Evolutionary conservation across 2,329 filamentous ascomycete genomes (phyloP).

Genomic region (Nigrograna mackinnonii): DNA sequence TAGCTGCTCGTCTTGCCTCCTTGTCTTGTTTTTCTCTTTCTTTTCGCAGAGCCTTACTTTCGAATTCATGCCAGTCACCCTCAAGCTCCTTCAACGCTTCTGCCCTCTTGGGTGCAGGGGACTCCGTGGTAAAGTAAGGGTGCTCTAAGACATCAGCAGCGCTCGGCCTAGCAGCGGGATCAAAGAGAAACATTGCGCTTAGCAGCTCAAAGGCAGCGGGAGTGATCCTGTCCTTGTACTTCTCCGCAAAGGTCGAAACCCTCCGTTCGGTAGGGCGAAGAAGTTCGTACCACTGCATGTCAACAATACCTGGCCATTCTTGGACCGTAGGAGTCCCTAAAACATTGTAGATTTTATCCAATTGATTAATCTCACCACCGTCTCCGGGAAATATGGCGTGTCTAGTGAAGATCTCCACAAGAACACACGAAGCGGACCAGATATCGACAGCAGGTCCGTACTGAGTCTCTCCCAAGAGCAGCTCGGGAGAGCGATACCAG

Average conservation of each 20-base stretch:
- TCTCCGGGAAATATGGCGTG: constrained; percentile 95
- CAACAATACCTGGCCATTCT: constrained; percentile 87
- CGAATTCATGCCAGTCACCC: constrained; percentile 98
- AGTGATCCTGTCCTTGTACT: constrained; percentile 77
- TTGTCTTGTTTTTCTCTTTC: constrained; percentile 76
- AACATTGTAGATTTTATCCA: constrained; percentile 94
- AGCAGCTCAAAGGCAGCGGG: constrained; percentile 83
- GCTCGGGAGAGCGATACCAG: constrained; percentile 96
- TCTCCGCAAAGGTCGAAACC: constrained; percentile 77
- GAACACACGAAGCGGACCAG: constrained; percentile 96
- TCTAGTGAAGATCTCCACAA: constrained; percentile 93
- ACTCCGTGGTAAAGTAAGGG: constrained; percentile 83
- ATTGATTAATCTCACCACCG: constrained; percentile 91
- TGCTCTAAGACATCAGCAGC: constrained; percentile 85
- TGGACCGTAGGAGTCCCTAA: constrained; percentile 83
- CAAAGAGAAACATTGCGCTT: constrained; percentile 83
- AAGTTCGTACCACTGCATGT: constrained; percentile 97
- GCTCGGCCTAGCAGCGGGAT: constrained; percentile 80
- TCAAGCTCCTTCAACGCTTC: constrained; percentile 80
- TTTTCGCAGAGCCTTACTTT: constrained; percentile 90
- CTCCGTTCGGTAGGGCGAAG: constrained; percentile 76
- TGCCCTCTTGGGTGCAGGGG: constrained; percentile 76
- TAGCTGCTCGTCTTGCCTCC: constrained; percentile 50
- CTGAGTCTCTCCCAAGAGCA: constrained; percentile 89
- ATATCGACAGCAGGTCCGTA: constrained; percentile 97